Percentiles rank a stretch among this genome's conserved stretches.
phyloP scores from a whole-genome alignment of 2,329 filamentous ascomycete genomes.

The Xylariaceae sp. region DNA sequence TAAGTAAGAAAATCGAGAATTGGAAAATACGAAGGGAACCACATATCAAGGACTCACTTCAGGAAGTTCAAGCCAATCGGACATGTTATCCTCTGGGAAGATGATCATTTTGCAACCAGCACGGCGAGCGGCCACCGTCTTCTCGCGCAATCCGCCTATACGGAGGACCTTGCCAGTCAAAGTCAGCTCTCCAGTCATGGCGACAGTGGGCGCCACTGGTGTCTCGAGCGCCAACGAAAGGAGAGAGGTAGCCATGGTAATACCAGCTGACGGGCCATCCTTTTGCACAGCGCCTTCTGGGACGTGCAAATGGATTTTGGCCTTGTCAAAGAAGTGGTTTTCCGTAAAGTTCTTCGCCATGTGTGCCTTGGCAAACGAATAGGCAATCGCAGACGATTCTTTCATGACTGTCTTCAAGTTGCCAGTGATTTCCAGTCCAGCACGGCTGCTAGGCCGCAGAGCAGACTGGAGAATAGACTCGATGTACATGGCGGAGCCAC shows the following conservation, averaged over 20 bases:
- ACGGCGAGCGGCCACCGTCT: conserved; percentile 90
- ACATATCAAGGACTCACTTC: conserved; percentile 60
- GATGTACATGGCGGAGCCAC: conserved; percentile 92
- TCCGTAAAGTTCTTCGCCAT: conserved; percentile 81
- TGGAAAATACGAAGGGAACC: conserved; percentile 7
- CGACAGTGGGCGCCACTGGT: conserved; percentile 77
- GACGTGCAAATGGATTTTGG: conserved; percentile 91
- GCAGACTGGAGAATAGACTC: conserved; percentile 91
- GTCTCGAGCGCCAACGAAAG: conserved; percentile 79
- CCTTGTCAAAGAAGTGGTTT: conserved; percentile 95
- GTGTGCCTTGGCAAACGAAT: conserved; percentile 89
- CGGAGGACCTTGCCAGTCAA: conserved; percentile 94
- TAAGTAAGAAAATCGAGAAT: not conserved
- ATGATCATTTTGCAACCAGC: conserved; percentile 91
- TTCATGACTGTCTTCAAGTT: conserved; percentile 98
- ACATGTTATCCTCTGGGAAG: conserved; percentile 92
- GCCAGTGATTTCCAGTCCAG: conserved; percentile 84
- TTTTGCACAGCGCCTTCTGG: conserved; percentile 95
- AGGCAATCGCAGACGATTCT: conserved; percentile 90
- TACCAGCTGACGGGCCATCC: conserved; percentile 87
- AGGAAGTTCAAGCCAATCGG: conserved; percentile 94
- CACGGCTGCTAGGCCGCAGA: conserved; percentile 67
- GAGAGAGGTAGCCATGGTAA: conserved; percentile 96
- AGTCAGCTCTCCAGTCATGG: conserved; percentile 97
- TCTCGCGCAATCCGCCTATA: conserved; percentile 91